phyloP scores from a whole-genome alignment of 257 asterid species.

The Nicotiana otophora region DNA sequence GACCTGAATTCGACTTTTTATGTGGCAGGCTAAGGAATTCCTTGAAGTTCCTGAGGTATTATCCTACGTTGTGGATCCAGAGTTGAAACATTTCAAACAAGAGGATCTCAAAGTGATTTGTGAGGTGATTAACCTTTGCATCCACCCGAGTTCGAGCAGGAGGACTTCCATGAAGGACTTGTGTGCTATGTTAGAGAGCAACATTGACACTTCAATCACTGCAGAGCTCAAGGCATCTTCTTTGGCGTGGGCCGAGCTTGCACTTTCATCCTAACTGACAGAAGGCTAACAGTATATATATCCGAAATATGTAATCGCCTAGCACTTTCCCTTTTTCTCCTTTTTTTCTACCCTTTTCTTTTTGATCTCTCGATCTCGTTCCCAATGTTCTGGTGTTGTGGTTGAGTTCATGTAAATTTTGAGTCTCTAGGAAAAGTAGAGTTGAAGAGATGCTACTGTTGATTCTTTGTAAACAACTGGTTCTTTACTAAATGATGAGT shows the following conservation, averaged over 20 bases:
- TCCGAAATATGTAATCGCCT: background rate
- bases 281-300: constrained; percentile 6
- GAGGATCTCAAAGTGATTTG: constrained; percentile 76
- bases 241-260: constrained; percentile 94
- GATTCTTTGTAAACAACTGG: constrained; percentile 32
- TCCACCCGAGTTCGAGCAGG: constrained; percentile 45
- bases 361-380: constrained; percentile 2
- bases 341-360: background rate
- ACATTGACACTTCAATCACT: constrained; percentile 67
- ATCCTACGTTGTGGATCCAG: constrained; percentile 70
- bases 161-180: constrained; percentile 13
- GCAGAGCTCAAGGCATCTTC: constrained; percentile 74
- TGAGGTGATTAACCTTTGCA: constrained; percentile 59
- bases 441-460: constrained; percentile 16
- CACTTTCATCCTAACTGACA: constrained; percentile 54
- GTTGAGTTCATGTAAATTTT: constrained; percentile 32
- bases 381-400: background rate
- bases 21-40: constrained; percentile 67
- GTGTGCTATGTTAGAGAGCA: constrained; percentile 56
- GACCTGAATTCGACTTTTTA: background rate
- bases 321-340: background rate
- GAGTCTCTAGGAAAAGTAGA: constrained; percentile 9
- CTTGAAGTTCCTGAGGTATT: constrained; percentile 48
- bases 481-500: constrained; percentile 11
- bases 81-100: constrained; percentile 60